Evolutionary conservation across 73 alveolate species (phyloP), one percentile per base, ranked within the genome.

Genomic region (Symbiodinium pilosum): DNA sequence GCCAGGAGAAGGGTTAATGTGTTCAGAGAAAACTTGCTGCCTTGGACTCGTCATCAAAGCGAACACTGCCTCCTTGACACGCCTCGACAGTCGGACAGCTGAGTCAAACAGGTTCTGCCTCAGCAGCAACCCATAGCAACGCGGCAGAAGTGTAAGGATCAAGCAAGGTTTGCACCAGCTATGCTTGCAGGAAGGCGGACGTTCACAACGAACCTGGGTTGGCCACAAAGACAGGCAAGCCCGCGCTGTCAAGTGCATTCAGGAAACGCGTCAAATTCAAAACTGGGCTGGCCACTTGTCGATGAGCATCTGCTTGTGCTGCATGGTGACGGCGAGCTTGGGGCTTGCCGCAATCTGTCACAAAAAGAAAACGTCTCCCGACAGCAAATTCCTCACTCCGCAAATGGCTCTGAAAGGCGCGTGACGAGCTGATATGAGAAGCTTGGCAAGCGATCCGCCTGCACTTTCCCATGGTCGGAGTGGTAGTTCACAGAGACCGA

Each of bases 331-430:
- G 30, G 98, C 98, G 9, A 92, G 91, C 98, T 92, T 92, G 52
- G 98, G 98, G 98, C 98, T 92, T 51, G 98, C 98, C 9, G 98
- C 91, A 44, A 92, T 92, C 98, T 89, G 95, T 9, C 85, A 43
- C 14, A 12, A 26, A 73, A 73, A 43, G 28, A 34, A 43, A 47
- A 47, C 59, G 14, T 6, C 6, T 47, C n/a, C n/a, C 83, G 40
- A 24, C 34, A 9, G 83, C 83, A 21, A n/a, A n/a, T n/a, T n/a
- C n/a, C n/a, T n/a, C n/a, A n/a, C n/a, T n/a, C n/a, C n/a, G n/a
- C n/a, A n/a, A n/a, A n/a, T n/a, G n/a, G n/a, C n/a, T n/a, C n/a
- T n/a, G n/a, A n/a, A n/a, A n/a, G n/a, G n/a, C n/a, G n/a, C n/a
- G n/a, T n/a, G n/a, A 14, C 59, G 14, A 47, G 59, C 59, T 47